Conservation (phyloP, 192 early-diverging fungal genomes). For the Dissophora ornata region DNA sequence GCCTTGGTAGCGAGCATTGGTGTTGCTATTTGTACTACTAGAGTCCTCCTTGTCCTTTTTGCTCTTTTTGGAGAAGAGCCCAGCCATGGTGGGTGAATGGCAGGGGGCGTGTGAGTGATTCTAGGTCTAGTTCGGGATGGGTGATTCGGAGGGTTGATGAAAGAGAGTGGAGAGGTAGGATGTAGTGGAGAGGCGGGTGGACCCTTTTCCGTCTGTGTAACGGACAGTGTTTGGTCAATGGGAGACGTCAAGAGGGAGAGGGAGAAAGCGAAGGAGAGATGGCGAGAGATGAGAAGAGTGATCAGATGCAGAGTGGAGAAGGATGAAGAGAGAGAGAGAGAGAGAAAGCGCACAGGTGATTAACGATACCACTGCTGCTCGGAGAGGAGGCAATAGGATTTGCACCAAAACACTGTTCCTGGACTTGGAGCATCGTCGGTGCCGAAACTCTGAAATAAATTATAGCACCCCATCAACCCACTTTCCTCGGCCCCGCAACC, state of each 20-base stretch:
- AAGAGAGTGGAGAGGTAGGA: background rate
- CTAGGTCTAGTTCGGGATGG: too few species aligned
- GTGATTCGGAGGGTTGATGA: too few species aligned
- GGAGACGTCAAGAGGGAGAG: background rate
- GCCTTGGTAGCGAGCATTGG: conserved; percentile 20
- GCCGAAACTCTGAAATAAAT: too few species aligned
- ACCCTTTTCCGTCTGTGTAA: too few species aligned
- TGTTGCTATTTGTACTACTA: conserved; percentile 5
- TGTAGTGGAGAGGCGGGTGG: background rate
- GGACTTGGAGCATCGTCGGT: too few species aligned
- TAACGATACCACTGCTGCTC: too few species aligned
- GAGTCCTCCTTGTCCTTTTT: conserved; percentile 35
- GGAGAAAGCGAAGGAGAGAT: background rate
- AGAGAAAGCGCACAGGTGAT: too few species aligned
- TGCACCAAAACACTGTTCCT: too few species aligned
- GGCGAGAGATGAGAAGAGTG: background rate
- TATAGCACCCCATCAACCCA: too few species aligned
- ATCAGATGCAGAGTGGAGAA: background rate
- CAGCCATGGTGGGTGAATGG: conserved; percentile 30
- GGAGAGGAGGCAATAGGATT: too few species aligned
- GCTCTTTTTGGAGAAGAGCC: conserved; percentile 50
- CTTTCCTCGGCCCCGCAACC: too few species aligned
- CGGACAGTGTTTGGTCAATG: background rate
- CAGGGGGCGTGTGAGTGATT: background rate
- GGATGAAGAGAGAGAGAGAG: background rate